phyloP scores from a whole-genome alignment of 257 asterid species.

The Catharanthus roseus region DNA sequence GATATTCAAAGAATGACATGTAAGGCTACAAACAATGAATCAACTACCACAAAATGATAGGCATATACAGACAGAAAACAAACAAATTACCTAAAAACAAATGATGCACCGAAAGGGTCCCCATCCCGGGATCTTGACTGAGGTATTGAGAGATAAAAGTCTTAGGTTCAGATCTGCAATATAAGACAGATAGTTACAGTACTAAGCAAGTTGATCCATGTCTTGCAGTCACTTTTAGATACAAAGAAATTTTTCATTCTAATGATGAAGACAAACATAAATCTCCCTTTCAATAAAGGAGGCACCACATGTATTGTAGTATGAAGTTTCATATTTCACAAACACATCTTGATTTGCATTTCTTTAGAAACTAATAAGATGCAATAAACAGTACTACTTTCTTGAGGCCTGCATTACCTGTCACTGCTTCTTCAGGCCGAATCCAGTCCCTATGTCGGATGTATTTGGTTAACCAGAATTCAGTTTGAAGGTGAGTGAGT shows the following conservation, averaged over 20 bases:
- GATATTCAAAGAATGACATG: neutral
- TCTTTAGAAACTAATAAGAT: too few relatives aligned
- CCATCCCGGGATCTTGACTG: conserved; percentile 3
- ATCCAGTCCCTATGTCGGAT: neutral
- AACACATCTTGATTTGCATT: too few relatives aligned
- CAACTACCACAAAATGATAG: conserved; percentile 20
- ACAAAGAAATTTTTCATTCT: conserved; percentile 14
- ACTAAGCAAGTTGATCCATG: conserved; percentile 22
- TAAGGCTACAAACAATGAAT: neutral
- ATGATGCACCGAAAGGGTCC: conserved; percentile 14
- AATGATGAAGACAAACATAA: conserved; percentile 11
- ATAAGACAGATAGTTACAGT: conserved; percentile 23
- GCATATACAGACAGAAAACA: conserved; percentile 22
- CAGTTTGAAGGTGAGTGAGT: neutral
- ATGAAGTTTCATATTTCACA: neutral
- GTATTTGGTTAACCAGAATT: neutral
- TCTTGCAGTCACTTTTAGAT: conserved; percentile 22
- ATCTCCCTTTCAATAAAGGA: conserved; percentile 9
- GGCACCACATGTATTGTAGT: conserved; percentile 7
- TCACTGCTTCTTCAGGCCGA: neutral
- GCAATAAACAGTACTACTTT: conserved; percentile 2
- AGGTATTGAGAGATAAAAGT: conserved; percentile 11
- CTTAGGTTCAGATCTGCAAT: conserved; percentile 10
- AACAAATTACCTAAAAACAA: conserved; percentile 15
- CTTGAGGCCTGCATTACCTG: neutral